Evolutionary conservation across 208 protist species (phyloP).

Genomic region (Wallacemonas collosoma): DNA sequence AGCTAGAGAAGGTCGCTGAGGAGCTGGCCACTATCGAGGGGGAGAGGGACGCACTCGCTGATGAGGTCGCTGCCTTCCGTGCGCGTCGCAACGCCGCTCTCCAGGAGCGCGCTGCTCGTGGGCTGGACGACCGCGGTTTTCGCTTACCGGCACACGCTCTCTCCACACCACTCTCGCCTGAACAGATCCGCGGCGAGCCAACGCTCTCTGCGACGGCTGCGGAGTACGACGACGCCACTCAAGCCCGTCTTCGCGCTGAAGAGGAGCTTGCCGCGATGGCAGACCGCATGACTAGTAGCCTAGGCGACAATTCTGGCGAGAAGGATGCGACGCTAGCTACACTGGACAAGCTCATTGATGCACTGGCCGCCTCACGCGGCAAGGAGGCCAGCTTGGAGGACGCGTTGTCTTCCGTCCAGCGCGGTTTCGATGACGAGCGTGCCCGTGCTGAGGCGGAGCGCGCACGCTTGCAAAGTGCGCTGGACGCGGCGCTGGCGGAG

Average conservation of each 20-base stretch:
- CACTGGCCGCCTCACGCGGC: background rate
- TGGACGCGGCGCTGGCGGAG: constrained; percentile 25
- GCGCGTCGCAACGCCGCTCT: background rate
- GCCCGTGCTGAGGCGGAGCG: background rate
- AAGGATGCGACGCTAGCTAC: constrained; percentile 31
- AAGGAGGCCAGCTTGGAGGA: constrained; percentile 1
- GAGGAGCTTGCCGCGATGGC: constrained; percentile 5
- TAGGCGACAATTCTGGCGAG: constrained; percentile 8
- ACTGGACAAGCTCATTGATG: constrained; percentile 41
- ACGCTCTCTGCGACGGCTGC: constrained; percentile 18
- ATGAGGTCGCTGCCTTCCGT: background rate
- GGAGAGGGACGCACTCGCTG: background rate
- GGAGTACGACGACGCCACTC: constrained; percentile 12
- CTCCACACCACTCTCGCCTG: background rate
- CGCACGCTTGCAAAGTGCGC: constrained; percentile 11
- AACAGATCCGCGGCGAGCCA: constrained; percentile 16
- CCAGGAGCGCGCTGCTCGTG: background rate
- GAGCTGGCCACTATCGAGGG: constrained; percentile 21
- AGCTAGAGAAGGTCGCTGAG: constrained; percentile 25
- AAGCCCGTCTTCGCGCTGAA: background rate
- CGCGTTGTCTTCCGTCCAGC: background rate
- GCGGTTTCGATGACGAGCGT: background rate
- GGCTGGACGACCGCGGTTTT: background rate
- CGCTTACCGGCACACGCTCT: background rate
- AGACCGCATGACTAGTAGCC: constrained; percentile 25